A percentile compares a stretch with the other conserved stretches of the same genome.
These are phyloP conservation scores for Annulohypoxylon stygium DNA, from an alignment of 495 filamentous ascomycete genomes.

Conservation along the genomic window DNA sequence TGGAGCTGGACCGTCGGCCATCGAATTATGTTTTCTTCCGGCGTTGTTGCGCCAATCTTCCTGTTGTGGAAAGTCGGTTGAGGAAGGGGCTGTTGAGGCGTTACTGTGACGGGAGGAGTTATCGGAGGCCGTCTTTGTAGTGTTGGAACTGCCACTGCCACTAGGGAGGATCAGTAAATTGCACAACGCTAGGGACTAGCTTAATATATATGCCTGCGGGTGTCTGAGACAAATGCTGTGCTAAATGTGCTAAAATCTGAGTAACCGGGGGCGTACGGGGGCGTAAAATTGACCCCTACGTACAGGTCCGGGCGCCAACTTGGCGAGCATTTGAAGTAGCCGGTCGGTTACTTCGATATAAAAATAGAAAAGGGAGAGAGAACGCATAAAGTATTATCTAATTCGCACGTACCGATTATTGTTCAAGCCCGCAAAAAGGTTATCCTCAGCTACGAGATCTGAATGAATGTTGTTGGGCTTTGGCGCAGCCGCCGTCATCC, in stretches of 20 bases:
- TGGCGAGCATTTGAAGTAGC: slow-evolving; percentile 50
- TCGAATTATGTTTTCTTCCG: slow-evolving; percentile 57
- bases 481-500: slow-evolving; percentile 47
- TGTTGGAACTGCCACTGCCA: slow-evolving; percentile 75
- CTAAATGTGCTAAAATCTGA: slow-evolving; percentile 58
- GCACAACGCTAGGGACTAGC: slow-evolving; percentile 43
- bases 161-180: slow-evolving; percentile 56
- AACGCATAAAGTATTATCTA: slow-evolving; percentile 21
- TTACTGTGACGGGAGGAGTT: slow-evolving; percentile 79
- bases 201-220: slow-evolving; percentile 40
- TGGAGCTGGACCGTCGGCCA: slow-evolving; percentile 69
- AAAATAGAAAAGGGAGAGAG: slow-evolving; percentile 30
- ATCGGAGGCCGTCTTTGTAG: slow-evolving; percentile 72
- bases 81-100: slow-evolving; percentile 79
- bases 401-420: slow-evolving; percentile 64
- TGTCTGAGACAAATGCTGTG: slow-evolving; percentile 44
- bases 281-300: slow-evolving; percentile 52
- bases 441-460: slow-evolving; percentile 63
- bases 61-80: slow-evolving; percentile 70
- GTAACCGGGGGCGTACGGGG: slow-evolving; percentile 35
- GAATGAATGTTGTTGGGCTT: slow-evolving; percentile 43
- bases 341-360: slow-evolving; percentile 47
- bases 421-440: slow-evolving; percentile 67
- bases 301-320: slow-evolving; percentile 53
- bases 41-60: slow-evolving; percentile 64